phyloP scores from a whole-genome alignment of 1,284 basidiomycete species.

The Ceratobasidium sp. region DNA sequence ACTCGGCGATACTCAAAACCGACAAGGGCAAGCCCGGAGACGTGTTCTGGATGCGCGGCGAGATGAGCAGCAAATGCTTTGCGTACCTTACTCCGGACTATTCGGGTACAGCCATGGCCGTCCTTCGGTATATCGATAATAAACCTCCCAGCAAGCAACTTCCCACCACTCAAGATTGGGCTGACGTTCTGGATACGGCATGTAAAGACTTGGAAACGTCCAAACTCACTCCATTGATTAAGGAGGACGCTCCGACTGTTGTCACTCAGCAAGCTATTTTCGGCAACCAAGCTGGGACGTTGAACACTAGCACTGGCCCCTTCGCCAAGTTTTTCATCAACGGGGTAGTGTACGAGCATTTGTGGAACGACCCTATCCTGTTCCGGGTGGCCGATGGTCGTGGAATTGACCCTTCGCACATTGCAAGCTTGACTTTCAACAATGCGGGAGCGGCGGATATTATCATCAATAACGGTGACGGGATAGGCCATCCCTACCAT shows the following conservation, averaged over 20 bases:
- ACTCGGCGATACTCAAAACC: no score
- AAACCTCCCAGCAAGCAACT: no score
- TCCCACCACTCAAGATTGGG: conserved; percentile 52
- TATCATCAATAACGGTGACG: conserved; percentile 57
- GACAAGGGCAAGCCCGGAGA: no score
- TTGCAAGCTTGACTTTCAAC: conserved; percentile 51
- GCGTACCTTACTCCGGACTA: no score
- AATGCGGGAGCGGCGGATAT: conserved; percentile 35
- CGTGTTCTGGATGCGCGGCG: no score
- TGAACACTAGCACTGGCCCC: conserved; percentile 45
- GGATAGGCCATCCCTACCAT: conserved; percentile 58
- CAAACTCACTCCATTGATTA: conserved; percentile 52
- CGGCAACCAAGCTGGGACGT: conserved; percentile 49
- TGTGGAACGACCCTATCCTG: conserved; percentile 55
- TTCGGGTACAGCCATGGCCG: no score
- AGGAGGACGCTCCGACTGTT: conserved; percentile 49
- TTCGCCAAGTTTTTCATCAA: conserved; percentile 51
- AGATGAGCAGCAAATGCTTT: no score
- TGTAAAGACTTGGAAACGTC: conserved; percentile 52
- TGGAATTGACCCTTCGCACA: conserved; percentile 47
- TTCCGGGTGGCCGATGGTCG: conserved; percentile 50
- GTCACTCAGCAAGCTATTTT: conserved; percentile 49
- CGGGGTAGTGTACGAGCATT: conserved; percentile 52
- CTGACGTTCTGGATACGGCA: conserved; percentile 29
- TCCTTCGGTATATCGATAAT: no score